Evolutionary conservation across 768 basidiomycete genomes (phyloP), one percentile per base, ranked within the genome.

Genomic region (Collybia sp.): DNA sequence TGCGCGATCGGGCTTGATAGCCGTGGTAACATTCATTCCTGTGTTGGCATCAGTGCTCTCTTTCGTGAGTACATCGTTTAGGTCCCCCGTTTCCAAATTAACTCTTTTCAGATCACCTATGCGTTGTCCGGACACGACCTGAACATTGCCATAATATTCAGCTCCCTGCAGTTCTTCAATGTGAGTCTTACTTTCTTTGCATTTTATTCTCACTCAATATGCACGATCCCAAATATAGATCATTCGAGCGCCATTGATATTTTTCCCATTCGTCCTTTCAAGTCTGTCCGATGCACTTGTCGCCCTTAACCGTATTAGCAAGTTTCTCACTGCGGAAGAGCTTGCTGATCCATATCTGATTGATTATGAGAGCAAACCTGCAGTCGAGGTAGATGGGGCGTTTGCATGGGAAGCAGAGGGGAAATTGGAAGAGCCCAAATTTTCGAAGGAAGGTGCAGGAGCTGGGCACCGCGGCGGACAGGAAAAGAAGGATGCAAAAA

Each of bases 151-250:
- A 63, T 69, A 43, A 76, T 84, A 42, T 83, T 84, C 58, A 65
- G 70, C 4, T 73, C 76, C 5, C 59, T 84, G 16, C 80, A 82
- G 48, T 62, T 80, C 19, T 81, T 83, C 65, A 81, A 81, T 48
- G 77, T 78, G 31, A 25, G 69, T 57, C 5, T 18, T 25, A 5
- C 5, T 18, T 10, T 19, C 13, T 17, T 35, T 30, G 15, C 6
- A 18, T 18, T 5, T 5, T 30, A 4, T 5, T 37, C 33, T 32
- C 5, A 19, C 43, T 17, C 17, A 30, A 2, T n/a, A 20, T 12
- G 17, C 34, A 10, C 55, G 17, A 4, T 45, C 8, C 13, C n/a
- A 16, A 9, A 12, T 11, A 61, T 46, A 82, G 80, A 74, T 79
- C 47, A 76, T 83, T 53, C 76, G 79, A n/a, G 55, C 63, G 6